Evolutionary conservation across 345 rosid genomes (phyloP), one percentile per base, ranked within the genome.

Genomic region (Citropsis articulata): DNA sequence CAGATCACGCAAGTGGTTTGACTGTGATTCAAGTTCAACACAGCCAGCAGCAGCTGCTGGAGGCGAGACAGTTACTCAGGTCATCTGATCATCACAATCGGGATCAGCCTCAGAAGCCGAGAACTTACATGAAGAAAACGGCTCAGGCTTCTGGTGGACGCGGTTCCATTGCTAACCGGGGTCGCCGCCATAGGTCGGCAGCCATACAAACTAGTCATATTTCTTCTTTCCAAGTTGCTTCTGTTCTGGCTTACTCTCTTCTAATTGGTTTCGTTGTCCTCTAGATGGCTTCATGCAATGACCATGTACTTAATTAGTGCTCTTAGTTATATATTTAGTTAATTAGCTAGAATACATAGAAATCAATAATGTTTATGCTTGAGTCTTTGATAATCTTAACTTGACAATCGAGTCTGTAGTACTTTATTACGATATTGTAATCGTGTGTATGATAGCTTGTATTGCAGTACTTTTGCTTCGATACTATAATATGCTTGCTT

Each of bases 201-300:
- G 73, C 84, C 10, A 9, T 63, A 24, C 12, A 64, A 68, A 55
- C 70, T 48, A 7, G n/a, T 48, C 78, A 33, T 0, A 1, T 76
- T 1, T 48, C 77, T 19, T 75, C 81, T 7, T 21, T 67, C 28
- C 69, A 38, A 74, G 18, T 73, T 28, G 83, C 27, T 36, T 68
- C 65, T n/a, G 77, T 64, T 4, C 2, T 80, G 40, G 68, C 31
- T 69, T 69, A 5, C 27, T 77, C 67, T 45, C 71, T 83, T 45
- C 21, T 75, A 8, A 76, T 81, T 22, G 64, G 50, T 7, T 55
- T 78, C 48, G 68, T 81, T 30, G 25, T 70, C 73, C 61, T 48
- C 14, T 70, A 70, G 69, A 31, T 14, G 3, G 13, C 21, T 35
- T 35, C 5, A 35, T 35, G 31, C 1, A 59, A 59, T 22, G 4